Evolutionary conservation across 768 basidiomycete genomes (phyloP), one percentile per base, ranked within the genome.

Genomic region (Suillus hirtellus): DNA sequence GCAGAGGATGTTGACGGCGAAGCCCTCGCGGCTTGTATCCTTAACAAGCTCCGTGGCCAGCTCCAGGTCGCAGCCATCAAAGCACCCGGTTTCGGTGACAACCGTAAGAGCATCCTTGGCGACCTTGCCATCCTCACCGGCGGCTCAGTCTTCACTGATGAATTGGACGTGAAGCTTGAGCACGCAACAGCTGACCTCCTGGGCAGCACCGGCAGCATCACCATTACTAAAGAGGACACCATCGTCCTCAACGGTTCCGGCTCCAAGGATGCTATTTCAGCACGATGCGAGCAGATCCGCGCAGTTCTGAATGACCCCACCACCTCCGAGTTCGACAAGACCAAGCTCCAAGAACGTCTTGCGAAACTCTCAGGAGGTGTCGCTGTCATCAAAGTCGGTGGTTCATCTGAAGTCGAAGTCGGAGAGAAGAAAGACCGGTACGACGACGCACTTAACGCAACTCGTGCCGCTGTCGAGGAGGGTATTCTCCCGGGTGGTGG

Each of bases 401-500:
- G 96, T 19, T 80, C 89, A 27, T 87, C 85, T 60, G 96, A 99
- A 77, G 96, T 98, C 59, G 96, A 98, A 79, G 96, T 99, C 64
- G 85, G 96, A 8, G 96, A 99, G 86, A 99, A 98, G 93, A 97
- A 99, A 87, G 96, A 99, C 75, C 85, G 96, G 43, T 98, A 97
- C 72, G 96, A 98, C 69, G 95, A 96, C 73, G 96, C 96, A 1
- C 84, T 98, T 54, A 97, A 97, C 76, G 95, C 96, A n/a, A 99
- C 96, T 4, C 90, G 96, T 46, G 96, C 96, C 31, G 95, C 96
- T 52, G 96, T 99, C 37, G 96, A 98, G 79, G 96, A 99, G 77
- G 96, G 96, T 73, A 97, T 98, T 71, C 89, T 99, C 40, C 96
- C 96, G 60, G 96, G 96, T 50, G 96, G 96, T 72, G 96, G 96